These are phyloP conservation scores for Achaetomiella virescens DNA, from an alignment of 495 filamentous ascomycete species.

Conservation along the genomic window DNA sequence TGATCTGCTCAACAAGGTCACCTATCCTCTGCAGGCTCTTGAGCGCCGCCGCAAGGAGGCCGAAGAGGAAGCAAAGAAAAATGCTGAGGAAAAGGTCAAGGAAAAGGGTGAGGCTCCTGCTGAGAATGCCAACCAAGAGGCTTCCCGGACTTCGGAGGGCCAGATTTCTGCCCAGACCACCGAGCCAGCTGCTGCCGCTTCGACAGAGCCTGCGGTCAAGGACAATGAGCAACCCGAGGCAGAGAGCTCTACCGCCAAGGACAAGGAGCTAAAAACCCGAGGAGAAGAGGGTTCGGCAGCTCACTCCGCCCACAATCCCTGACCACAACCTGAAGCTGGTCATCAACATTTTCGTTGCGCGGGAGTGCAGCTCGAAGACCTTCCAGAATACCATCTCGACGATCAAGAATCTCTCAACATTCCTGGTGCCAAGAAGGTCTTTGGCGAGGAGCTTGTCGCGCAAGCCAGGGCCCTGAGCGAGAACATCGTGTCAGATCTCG, in stretches of 20 bases:
- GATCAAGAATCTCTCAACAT: slow-evolving; percentile 97
- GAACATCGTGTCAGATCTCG: slow-evolving; percentile 75
- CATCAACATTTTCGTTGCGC: slow-evolving; percentile 89
- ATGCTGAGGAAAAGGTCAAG: slow-evolving; percentile 38
- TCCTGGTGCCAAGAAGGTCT: slow-evolving; percentile 80
- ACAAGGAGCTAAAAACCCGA: slow-evolving; percentile 51
- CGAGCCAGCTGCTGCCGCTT: slow-evolving; percentile 9
- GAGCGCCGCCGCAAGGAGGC: slow-evolving; percentile 75
- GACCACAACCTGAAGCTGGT: slow-evolving; percentile 86
- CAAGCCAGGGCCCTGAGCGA: slow-evolving; percentile 80
- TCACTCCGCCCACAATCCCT: slow-evolving; percentile 81
- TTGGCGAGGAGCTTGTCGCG: slow-evolving; percentile 80
- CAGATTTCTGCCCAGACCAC: slow-evolving; percentile 23
- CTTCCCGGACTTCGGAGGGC: slow-evolving; percentile 16
- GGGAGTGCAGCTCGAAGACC: slow-evolving; percentile 93
- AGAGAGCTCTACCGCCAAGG: slow-evolving; percentile 42
- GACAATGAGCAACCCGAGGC: slow-evolving; percentile 23
- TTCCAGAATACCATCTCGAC: slow-evolving; percentile 95
- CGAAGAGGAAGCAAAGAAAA: slow-evolving; percentile 52
- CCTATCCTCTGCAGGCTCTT: slow-evolving; percentile 73
- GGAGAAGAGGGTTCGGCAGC: slow-evolving; percentile 63
- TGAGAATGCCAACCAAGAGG: slow-evolving; percentile 4
- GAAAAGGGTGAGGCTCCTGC: slow-evolving; percentile 22
- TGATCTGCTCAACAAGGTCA: slow-evolving; percentile 77
- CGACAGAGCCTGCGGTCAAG: slow-evolving; percentile 19